Conservation (phyloP, 495 filamentous ascomycete genomes). For the Jackrogersella minutella region DNA sequence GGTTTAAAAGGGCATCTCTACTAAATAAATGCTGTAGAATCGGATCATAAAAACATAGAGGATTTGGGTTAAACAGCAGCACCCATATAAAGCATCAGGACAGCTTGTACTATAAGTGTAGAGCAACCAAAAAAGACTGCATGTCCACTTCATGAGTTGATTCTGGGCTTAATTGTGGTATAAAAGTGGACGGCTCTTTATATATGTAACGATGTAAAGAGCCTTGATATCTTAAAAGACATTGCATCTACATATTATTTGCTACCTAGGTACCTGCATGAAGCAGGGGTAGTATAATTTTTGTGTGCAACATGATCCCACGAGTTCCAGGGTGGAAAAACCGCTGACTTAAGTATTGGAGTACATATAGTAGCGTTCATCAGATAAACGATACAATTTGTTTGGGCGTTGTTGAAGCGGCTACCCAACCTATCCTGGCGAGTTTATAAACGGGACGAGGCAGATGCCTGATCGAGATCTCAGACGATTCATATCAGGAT, state of each 20-base stretch:
- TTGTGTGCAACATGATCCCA: background rate
- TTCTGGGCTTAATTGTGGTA: background rate
- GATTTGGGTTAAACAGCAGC: conserved; percentile 22
- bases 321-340: too few species aligned
- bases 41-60: conserved; percentile 23
- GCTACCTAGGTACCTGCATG: background rate
- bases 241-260: background rate
- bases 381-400: background rate
- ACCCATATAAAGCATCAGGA: conserved; percentile 23
- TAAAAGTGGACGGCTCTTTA: background rate
- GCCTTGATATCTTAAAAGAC: background rate
- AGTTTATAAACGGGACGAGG: conserved; percentile 16
- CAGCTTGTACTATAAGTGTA: conserved; percentile 27
- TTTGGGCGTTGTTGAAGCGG: conserved; percentile 3
- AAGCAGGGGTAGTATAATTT: background rate
- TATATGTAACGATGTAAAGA: background rate
- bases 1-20: conserved; percentile 20
- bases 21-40: conserved; percentile 8
- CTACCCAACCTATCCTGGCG: conserved; percentile 10
- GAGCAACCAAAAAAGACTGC: conserved; percentile 19
- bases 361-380: background rate
- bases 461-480: conserved; percentile 14
- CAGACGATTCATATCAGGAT: background rate
- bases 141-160: background rate
- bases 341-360: too few species aligned